Base-by-base conservation (phyloP, 306 rosid genomes). In the Acacia acuminata region DNA sequence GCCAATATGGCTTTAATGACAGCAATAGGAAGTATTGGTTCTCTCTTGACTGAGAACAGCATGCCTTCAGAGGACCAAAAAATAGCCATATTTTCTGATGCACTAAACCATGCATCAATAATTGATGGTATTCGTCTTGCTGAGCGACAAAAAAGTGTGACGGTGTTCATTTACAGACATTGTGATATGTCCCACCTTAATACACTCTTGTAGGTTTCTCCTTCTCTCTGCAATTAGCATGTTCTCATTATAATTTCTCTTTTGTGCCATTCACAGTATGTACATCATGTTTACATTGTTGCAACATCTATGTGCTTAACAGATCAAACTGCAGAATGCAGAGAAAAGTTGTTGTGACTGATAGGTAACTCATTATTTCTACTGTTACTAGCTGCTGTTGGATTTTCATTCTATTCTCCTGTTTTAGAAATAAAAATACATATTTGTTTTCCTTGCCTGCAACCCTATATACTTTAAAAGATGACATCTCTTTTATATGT, bases 1-100 rank as follows among this genome's bases (percentile, higher is more conserved):
- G 99, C 99, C 85, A 96, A 96, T 91, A 93, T 92, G 99, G 98
- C 99, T 12, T 12, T 92, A 89, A 92, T 96, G 97, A 94, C 92
- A 36, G 90, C 96, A 30, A 75, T 96, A 64, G 99, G 98, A 87
- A 92, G 90, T 73, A 79, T 96, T 67, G 90, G 92, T 82, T 81
- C 96, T 58, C 97, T 93, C 85, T 82, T 93, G 84, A 89, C 89
- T 82, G 83, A 87, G 73, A 89, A 88, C 16, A 82, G 69, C 81
- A 79, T 76, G 75, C 87, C 91, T 61, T 90, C 87, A 64, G 88
- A 89, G 51, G 89, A 92, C 47, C 92, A 92, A 82, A 90, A 79
- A 79, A 88, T 92, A 80, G 98, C 99, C 76, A 67, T 95, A 71
- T 95, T 95, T 89, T 93, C 98, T 80, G 99, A 95, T 86, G 89